These are phyloP conservation scores for Solanum hybrid DNA, from an alignment of 305 asterid genomes.

Conservation along the genomic window DNA sequence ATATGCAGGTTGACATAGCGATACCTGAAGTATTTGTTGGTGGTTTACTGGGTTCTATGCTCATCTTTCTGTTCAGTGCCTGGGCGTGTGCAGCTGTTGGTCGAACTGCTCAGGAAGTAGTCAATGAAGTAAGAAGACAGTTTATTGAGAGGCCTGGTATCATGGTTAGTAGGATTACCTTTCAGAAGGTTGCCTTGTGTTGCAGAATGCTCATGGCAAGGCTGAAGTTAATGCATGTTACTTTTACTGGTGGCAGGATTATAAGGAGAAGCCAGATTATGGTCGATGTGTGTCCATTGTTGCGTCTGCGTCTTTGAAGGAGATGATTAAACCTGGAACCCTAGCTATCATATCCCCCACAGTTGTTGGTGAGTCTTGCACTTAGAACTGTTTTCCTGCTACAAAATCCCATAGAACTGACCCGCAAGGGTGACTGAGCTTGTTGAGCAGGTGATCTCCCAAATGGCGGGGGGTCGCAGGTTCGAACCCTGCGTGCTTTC, in stretches of 20 bases:
- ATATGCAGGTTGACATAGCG: constrained; percentile 85
- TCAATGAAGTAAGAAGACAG: constrained; percentile 96
- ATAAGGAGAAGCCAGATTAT: constrained; percentile 97
- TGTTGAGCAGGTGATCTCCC: not conserved
- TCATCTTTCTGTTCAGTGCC: constrained; percentile 90
- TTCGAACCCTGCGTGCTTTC: not conserved
- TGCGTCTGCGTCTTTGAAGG: constrained; percentile 95
- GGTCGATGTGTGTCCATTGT: constrained; percentile 94
- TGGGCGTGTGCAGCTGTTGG: constrained; percentile 99
- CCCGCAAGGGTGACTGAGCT: not conserved
- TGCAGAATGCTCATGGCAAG: not conserved
- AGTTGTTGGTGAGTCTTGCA: constrained; percentile 52
- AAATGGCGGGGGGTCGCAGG: not conserved
- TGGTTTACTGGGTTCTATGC: constrained; percentile 97
- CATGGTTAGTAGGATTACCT: constrained; percentile 56
- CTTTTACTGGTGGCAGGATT: constrained; percentile 50
- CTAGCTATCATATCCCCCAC: constrained; percentile 93
- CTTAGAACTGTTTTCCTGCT: not conserved
- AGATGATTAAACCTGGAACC: constrained; percentile 99
- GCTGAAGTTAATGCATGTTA: constrained; percentile 1
- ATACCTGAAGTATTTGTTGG: constrained; percentile 98
- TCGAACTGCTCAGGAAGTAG: constrained; percentile 97
- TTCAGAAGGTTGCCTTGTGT: not conserved
- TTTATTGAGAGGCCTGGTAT: constrained; percentile 99
- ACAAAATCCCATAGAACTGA: not conserved